Evolutionary conservation across 31 red algal species (phyloP), one percentile per base, ranked within the genome.

Genomic region (Odonthalia washingtoniensis): DNA sequence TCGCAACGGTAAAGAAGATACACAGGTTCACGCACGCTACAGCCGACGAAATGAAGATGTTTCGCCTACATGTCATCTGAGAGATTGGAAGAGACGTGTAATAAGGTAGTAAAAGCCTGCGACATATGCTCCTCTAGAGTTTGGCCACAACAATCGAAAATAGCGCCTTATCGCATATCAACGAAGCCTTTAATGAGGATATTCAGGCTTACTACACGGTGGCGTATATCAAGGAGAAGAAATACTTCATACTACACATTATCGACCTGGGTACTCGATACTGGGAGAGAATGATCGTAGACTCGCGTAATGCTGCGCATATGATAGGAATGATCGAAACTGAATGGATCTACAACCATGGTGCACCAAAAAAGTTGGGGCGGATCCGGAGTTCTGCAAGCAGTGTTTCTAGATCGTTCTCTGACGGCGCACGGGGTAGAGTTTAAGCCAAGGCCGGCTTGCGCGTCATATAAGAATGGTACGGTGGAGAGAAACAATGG

Each of bases 21-120:
- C 80, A 83, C 37, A 67, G 80, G 37, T 83, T 83, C 70, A 70
- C 80, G 31, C 65, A 83, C 64, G 35, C 80, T 14, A 70, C 40
- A n/a, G n/a, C n/a, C n/a, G n/a, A n/a, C n/a, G n/a, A n/a, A n/a
- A n/a, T n/a, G n/a, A n/a, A n/a, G n/a, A n/a, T n/a, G n/a, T n/a
- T n/a, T n/a, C n/a, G n/a, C n/a, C n/a, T n/a, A n/a, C n/a, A n/a
- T n/a, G n/a, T n/a, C 3, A n/a, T n/a, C n/a, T n/a, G n/a, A n/a
- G n/a, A n/a, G n/a, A n/a, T n/a, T n/a, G n/a, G n/a, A n/a, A n/a
- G n/a, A n/a, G n/a, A n/a, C n/a, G n/a, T n/a, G n/a, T n/a, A n/a
- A 27, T 37, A n/a, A 75, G 28, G 3, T 37, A 75, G 24, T n/a
- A 27, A 37, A 35, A 68, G 4, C 28, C 26, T n/a, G 38, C 33